Evolutionary conservation across 306 rosid genomes (phyloP), one percentile per base, ranked within the genome.

Genomic region (Vicia villosa): DNA sequence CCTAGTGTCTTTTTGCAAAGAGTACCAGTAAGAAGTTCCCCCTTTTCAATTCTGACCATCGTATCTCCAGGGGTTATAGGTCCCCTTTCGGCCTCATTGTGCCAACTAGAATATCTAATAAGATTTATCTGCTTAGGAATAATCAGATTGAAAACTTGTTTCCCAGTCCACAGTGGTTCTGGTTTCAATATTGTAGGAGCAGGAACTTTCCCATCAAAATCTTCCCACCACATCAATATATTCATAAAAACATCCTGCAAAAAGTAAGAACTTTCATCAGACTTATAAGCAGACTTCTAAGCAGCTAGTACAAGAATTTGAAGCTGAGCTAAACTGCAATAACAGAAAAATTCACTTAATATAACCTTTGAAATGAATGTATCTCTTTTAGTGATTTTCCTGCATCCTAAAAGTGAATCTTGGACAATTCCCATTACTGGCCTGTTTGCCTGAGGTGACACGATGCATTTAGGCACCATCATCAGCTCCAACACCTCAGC

Each of bases 141-240:
- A 65, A 94, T 94, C 71, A 94, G 97, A 77, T 94, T 94, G 63
- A 94, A 94, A 64, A 94, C 99, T 81, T 94, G 99, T 64, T 94
- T 94, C 68, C 99, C 99, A 22, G 99, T 94, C 99, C 99, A 94
- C 69, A 91, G 71, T 63, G 99, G 99, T 60, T 89, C 95, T 30
- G 99, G 99, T 87, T 94, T 94, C 82, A 88, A 83, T 76, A 94
- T 89, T 55, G 97, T 69, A 49, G 99, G 99, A 70, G 97, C 83
- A 21, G 99, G 99, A 69, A 94, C 85, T 79, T 94, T 91, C 62
- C 99, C 97, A 42, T 94, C 99, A 84, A 91, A 94, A 79, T 94
- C 99, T 78, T 94, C 99, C 99, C 99, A 94, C 99, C 99, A 94
- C 99, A 94, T 94, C 89, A 94, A 82, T 69, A 87, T 94, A 82